A percentile compares a stretch with the other conserved stretches of the same genome.
These are phyloP conservation scores for Cladophialophora chaetospira DNA, from an alignment of 2,329 filamentous ascomycete genomes.

Conservation along the genomic window DNA sequence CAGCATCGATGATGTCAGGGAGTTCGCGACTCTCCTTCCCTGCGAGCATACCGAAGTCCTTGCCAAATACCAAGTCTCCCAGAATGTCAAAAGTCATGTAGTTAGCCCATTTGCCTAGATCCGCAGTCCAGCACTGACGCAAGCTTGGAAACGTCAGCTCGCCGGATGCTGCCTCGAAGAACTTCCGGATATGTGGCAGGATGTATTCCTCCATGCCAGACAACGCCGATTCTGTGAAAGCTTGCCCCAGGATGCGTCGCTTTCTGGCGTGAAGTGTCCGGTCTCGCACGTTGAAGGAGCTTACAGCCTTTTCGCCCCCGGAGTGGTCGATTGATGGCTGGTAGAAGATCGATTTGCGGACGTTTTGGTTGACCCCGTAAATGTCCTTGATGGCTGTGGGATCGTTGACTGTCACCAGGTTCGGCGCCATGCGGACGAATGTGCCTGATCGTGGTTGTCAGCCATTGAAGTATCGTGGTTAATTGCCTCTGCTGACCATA, in stretches of 20 bases:
- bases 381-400: conserved; percentile 42
- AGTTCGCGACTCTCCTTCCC: conserved; percentile 38
- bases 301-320: conserved; percentile 30
- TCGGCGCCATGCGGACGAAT: conserved; percentile 37
- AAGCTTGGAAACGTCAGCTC: neutral
- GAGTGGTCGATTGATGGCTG: conserved; percentile 7
- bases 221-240: conserved; percentile 39
- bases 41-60: conserved; percentile 44
- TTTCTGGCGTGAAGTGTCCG: conserved; percentile 30
- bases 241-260: conserved; percentile 36
- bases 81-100: conserved; percentile 46
- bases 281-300: conserved; percentile 32
- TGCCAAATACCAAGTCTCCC: conserved; percentile 45
- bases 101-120: conserved; percentile 40
- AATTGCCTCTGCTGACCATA: conserved; percentile 37
- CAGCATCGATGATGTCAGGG: conserved; percentile 13
- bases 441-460: conserved; percentile 33
- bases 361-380: conserved; percentile 31
- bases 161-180: conserved; percentile 25
- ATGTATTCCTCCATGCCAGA: conserved; percentile 22
- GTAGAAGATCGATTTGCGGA: conserved; percentile 35
- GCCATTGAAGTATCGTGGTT: too few relatives aligned
- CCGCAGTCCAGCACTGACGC: conserved; percentile 28
- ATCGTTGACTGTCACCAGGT: conserved; percentile 32
- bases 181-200: neutral